Base-by-base conservation (phyloP, 2,329 filamentous ascomycete genomes). In the Biscogniauxia marginata region DNA sequence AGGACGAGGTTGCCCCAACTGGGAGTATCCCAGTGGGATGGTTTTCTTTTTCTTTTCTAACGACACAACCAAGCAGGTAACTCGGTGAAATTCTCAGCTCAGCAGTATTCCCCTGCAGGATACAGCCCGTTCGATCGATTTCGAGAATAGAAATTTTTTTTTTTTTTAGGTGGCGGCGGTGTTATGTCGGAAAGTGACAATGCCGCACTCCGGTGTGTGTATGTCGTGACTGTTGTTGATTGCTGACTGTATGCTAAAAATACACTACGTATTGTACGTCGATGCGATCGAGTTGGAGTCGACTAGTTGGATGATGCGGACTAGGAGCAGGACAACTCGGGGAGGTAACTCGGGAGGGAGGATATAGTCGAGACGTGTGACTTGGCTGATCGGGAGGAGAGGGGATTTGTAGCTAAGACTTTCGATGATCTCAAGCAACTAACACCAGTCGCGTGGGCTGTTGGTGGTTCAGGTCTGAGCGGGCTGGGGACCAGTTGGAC, bases 1-100 rank as follows among this genome's bases (percentile, higher is more conserved):
- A 20, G 23, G 44, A 55, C 45, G 46, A 48, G 7, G 49, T 25
- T 46, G 30, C 46, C 56, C 60, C 55, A 57, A 19, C 51, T 46
- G 49, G 55, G 57, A 7, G 25, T 11, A 16, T 59, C 61, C 59
- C 61, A 63, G 63, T 46, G 56, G 57, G 55, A 59, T 34, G 53
- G 46, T 53, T 43, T 60, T 58, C 58, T n/a, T n/a, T n/a, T n/a
- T n/a, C n/a, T n/a, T n/a, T n/a, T n/a, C n/a, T n/a, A 57, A 59
- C 59, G 56, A 52, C 43, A 54, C 54, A 51, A 48, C 49, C 50
- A 24, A 47, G 43, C 18, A 21, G 13, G 30, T 16, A n/a, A 39
- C 30, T 39, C 3, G 30, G 13, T 39, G 30, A 5, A 39, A 39
- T 39, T n/a, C n/a, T n/a, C n/a, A 39, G 11, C 30, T n/a, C 30